Percentiles rank a stretch among this genome's conserved stretches.
Evolutionary conservation across 2,329 filamentous ascomycete genomes (phyloP).

Genomic region (Colletotrichum nymphaeae): DNA sequence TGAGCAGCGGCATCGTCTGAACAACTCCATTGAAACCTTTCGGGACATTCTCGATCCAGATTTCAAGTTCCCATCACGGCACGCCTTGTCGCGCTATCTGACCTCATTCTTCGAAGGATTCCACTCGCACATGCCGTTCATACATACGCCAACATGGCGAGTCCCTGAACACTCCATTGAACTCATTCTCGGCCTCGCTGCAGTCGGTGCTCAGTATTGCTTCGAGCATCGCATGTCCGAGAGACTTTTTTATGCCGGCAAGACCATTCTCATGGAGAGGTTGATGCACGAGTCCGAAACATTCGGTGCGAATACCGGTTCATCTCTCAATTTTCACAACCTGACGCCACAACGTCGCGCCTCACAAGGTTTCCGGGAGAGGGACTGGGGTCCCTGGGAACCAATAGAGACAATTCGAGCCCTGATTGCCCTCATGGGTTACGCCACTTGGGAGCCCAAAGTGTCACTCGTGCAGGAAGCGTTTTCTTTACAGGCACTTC

Average conservation of each 20-base stretch:
- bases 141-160: constrained; percentile 48
- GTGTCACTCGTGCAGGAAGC: constrained; percentile 47
- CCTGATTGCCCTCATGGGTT: constrained; percentile 50
- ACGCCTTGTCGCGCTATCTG: constrained; percentile 49
- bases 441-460: constrained; percentile 51
- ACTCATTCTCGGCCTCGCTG: constrained; percentile 45
- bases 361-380: background rate
- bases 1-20: constrained; percentile 45
- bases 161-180: constrained; percentile 46
- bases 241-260: constrained; percentile 47
- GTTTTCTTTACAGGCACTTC: constrained; percentile 46
- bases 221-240: constrained; percentile 50
- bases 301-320: constrained; percentile 41
- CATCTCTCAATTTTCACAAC: constrained; percentile 39
- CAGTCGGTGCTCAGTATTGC: constrained; percentile 51
- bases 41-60: constrained; percentile 42
- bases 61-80: constrained; percentile 49
- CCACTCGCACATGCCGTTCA: constrained; percentile 51
- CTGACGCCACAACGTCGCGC: constrained; percentile 28
- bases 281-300: constrained; percentile 39
- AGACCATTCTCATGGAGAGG: constrained; percentile 46
- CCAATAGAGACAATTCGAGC: constrained; percentile 48
- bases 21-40: constrained; percentile 41
- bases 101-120: constrained; percentile 51
- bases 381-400: constrained; percentile 41